Base-by-base conservation (phyloP, 2,329 filamentous ascomycete genomes). In the Lachnellula arida region DNA sequence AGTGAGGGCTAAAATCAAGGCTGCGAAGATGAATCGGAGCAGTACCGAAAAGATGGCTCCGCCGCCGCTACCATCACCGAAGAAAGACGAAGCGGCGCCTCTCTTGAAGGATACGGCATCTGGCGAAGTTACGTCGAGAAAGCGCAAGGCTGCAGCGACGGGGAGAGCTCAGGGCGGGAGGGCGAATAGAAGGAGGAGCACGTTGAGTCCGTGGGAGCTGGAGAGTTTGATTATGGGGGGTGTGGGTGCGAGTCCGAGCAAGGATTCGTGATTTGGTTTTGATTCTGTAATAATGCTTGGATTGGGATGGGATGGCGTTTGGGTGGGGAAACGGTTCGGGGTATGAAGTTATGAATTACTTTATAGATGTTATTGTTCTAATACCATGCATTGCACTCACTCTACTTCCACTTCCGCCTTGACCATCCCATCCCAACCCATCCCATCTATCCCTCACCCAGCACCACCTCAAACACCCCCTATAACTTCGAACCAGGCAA, bases 141-240 rank as follows among this genome's bases (percentile, higher is more conserved):
- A 69, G 54, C 59, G 79, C 34, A 81, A 81, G 67, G 74, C 78
- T 43, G 35, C 56, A 44, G 60, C 52, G 44, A 57, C 57, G 15
- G 66, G 58, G 52, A 59, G 46, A 65, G 68, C 60, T 63, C 71
- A 50, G 61, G 68, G 56, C 67, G 71, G 66, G 66, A 71, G 69
- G 75, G 77, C 82, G 2, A 86, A 80, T 57, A 76, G 87, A 67
- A 78, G 88, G 67, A 80, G 89, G 69, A 91, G 87, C 66, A 92
- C 88, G 19, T 74, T 93, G 34, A 91, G 82, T 65, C 84, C 87
- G 3, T 87, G 86, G 77, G 89, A 93, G 71, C 72, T 92, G 67
- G 81, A 88, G 72, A 82, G 79, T 46, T 68, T 89, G 68, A 85
- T 86, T 51, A 63, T 73, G 2, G 78, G 78, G 1, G 58, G 58